phyloP scores from a whole-genome alignment of 768 basidiomycete species.

The Tricholoma sp. region DNA sequence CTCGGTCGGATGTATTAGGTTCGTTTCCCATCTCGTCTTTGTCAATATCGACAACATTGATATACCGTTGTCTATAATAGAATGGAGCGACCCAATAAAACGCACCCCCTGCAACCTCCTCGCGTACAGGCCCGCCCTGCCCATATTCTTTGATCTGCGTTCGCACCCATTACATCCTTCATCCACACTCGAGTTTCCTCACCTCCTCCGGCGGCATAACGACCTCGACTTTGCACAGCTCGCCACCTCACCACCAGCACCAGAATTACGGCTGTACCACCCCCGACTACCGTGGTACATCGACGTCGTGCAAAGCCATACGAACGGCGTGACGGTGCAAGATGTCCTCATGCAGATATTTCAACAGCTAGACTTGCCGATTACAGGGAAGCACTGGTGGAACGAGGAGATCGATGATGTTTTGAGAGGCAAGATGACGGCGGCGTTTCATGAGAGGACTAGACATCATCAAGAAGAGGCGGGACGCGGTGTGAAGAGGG shows the following conservation, averaged over 20 bases:
- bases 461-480: constrained; percentile 25
- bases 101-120: constrained; percentile 28
- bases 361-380: constrained; percentile 36
- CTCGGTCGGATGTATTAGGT: constrained; percentile 31
- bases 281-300: constrained; percentile 62
- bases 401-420: constrained; percentile 48
- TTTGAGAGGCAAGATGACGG: constrained; percentile 38
- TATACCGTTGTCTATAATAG: constrained; percentile 17
- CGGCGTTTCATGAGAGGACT: constrained; percentile 43
- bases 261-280: constrained; percentile 52
- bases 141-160: constrained; percentile 49
- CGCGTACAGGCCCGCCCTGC: constrained; percentile 20
- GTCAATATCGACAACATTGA: background rate
- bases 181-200: constrained; percentile 35
- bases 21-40: background rate
- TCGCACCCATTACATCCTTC: constrained; percentile 23
- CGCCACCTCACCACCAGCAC: constrained; percentile 45
- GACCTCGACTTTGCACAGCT: constrained; percentile 49
- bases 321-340: constrained; percentile 52
- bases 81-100: constrained; percentile 24
- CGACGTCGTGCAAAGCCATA: constrained; percentile 42
- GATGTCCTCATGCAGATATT: constrained; percentile 50
- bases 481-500: constrained; percentile 42
- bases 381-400: constrained; percentile 50
- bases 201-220: constrained; percentile 37